These are phyloP conservation scores for Neurospora sp. DNA, from an alignment of 495 filamentous ascomycete genomes.

Conservation along the genomic window DNA sequence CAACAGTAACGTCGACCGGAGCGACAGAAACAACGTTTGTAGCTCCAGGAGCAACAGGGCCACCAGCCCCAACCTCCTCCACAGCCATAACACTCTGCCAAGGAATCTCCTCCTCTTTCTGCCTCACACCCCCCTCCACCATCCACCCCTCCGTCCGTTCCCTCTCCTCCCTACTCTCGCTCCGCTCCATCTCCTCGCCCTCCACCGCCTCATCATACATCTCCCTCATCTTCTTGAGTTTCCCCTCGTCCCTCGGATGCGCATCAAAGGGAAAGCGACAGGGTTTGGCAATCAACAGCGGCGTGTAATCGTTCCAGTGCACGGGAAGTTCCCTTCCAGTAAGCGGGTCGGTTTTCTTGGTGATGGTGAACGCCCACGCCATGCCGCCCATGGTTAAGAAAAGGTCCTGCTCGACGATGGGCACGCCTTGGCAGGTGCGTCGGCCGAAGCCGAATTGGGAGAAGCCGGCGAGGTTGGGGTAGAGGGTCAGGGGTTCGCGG, in stretches of 20 bases:
- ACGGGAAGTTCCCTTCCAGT: slow-evolving; percentile 31
- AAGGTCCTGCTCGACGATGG: slow-evolving; percentile 46
- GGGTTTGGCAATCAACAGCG: slow-evolving; percentile 46
- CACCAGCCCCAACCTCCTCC: background rate
- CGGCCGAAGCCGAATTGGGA: slow-evolving; percentile 53
- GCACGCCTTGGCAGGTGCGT: slow-evolving; percentile 48
- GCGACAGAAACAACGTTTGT: too few species aligned
- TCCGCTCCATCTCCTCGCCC: slow-evolving; percentile 12
- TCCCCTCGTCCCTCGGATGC: slow-evolving; percentile 24
- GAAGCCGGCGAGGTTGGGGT: slow-evolving; percentile 45
- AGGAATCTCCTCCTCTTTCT: background rate
- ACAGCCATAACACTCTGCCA: background rate
- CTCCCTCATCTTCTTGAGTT: slow-evolving; percentile 12
- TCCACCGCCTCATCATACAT: slow-evolving; percentile 29
- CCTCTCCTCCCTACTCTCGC: background rate
- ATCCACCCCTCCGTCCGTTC: background rate
- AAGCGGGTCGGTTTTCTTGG: slow-evolving; percentile 26
- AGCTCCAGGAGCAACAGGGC: too few species aligned
- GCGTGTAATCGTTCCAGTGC: slow-evolving; percentile 41
- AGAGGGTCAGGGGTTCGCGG: slow-evolving; percentile 40
- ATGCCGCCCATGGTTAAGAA: slow-evolving; percentile 48
- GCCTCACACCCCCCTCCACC: background rate
- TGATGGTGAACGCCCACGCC: slow-evolving; percentile 48
- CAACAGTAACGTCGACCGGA: too few species aligned
- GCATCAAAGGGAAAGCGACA: slow-evolving; percentile 37